These are phyloP conservation scores for Suillus paluster DNA, from an alignment of 768 basidiomycete species.

Conservation along the genomic window DNA sequence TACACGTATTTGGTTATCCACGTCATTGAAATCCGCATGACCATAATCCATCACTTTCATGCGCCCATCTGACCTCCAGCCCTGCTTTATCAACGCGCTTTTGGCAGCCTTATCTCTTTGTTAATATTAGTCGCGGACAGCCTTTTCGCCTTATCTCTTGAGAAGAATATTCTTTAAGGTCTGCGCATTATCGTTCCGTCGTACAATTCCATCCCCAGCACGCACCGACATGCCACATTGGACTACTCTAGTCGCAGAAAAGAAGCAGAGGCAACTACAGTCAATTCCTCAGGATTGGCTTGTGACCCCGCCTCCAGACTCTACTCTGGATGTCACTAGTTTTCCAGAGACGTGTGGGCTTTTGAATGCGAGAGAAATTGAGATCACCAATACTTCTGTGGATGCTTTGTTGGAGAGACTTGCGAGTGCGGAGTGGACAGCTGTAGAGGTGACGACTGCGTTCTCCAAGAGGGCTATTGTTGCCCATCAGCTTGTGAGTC, in stretches of 20 bases:
- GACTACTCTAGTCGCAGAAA: constrained; percentile 37
- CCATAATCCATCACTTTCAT: background rate
- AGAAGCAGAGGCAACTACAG: too few species aligned
- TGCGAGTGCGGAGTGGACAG: constrained; percentile 38
- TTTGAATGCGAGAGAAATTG: too few species aligned
- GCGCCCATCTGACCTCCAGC: background rate
- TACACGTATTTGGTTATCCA: background rate
- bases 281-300: too few species aligned
- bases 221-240: constrained; percentile 36
- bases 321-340: too few species aligned
- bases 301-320: too few species aligned
- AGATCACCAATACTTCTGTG: too few species aligned
- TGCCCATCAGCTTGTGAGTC: too few species aligned
- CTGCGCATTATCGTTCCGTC: background rate
- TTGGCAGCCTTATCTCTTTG: background rate
- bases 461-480: too few species aligned
- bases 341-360: too few species aligned
- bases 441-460: too few species aligned
- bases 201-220: background rate
- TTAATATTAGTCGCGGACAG: background rate
- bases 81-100: background rate
- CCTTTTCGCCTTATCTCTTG: constrained; percentile 7
- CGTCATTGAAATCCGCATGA: background rate
- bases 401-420: constrained; percentile 47
- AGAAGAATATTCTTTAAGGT: background rate